A percentile compares a stretch with the other conserved stretches of the same genome.
phyloP scores from a whole-genome alignment of 257 asterid genomes.

The Penstemon eatonii region DNA sequence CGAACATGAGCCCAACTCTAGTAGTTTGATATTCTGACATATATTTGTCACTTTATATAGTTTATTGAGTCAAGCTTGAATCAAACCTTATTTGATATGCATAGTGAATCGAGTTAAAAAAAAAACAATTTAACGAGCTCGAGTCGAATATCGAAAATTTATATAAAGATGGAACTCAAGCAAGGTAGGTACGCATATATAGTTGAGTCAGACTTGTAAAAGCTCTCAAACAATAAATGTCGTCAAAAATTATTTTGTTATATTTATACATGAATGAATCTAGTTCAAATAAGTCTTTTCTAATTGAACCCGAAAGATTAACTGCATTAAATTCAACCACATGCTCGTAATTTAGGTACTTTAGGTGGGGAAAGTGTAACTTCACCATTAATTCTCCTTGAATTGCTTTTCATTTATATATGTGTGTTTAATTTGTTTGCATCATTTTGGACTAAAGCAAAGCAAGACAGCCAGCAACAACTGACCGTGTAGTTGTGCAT shows the following conservation, averaged over 20 bases:
- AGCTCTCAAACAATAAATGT: too few relatives aligned
- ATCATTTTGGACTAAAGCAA: conserved; percentile 2
- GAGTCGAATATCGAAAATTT: too few relatives aligned
- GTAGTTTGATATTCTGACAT: too few relatives aligned
- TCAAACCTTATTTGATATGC: too few relatives aligned
- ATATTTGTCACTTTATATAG: too few relatives aligned
- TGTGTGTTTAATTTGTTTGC: neutral
- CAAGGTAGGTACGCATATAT: too few relatives aligned
- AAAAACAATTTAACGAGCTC: too few relatives aligned
- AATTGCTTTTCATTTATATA: neutral
- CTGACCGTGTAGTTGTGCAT: conserved; percentile 18
- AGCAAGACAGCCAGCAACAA: neutral
- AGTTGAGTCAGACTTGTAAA: too few relatives aligned
- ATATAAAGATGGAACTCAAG: too few relatives aligned
- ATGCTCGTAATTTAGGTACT: neutral
- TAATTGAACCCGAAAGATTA: neutral
- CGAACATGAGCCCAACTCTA: too few relatives aligned
- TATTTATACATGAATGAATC: neutral
- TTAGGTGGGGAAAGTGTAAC: neutral
- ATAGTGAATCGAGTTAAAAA: too few relatives aligned
- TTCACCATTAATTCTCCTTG: conserved; percentile 1
- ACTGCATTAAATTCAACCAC: neutral
- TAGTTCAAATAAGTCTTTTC: neutral
- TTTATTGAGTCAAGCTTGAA: too few relatives aligned
- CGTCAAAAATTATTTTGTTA: neutral